Evolutionary conservation across 2,329 filamentous ascomycete species (phyloP).

Genomic region (Pezicula carpinea): DNA sequence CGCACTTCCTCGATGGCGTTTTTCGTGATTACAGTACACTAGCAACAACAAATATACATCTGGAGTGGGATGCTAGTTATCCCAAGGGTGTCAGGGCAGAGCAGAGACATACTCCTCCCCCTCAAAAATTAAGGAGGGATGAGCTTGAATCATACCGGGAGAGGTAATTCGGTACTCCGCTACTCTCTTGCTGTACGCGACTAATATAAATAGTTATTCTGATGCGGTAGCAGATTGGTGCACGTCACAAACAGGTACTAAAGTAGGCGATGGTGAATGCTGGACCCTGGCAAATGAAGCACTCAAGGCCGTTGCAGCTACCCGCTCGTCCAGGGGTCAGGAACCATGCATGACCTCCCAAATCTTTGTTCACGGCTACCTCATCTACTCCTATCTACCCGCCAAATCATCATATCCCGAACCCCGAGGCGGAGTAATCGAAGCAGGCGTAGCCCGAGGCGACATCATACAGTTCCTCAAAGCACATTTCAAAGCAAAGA

Average conservation of each 20-base stretch:
- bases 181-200: neutral
- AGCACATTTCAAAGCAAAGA: slow-evolving; percentile 23
- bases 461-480: slow-evolving; percentile 32
- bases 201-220: slow-evolving; percentile 21
- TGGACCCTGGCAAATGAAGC: slow-evolving; percentile 32
- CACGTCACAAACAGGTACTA: slow-evolving; percentile 22
- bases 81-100: slow-evolving; percentile 25
- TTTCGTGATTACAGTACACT: slow-evolving; percentile 28
- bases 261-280: slow-evolving; percentile 34
- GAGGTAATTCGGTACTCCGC: slow-evolving; percentile 6
- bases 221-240: slow-evolving; percentile 28
- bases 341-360: slow-evolving; percentile 29
- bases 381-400: slow-evolving; percentile 27
- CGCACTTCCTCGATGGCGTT: slow-evolving; percentile 25
- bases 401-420: slow-evolving; percentile 13
- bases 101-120: slow-evolving; percentile 29
- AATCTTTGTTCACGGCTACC: slow-evolving; percentile 27
- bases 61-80: slow-evolving; percentile 31
- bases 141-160: slow-evolving; percentile 18
- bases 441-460: slow-evolving; percentile 26
- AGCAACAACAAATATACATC: slow-evolving; percentile 29
- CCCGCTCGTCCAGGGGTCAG: slow-evolving; percentile 14
- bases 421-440: slow-evolving; percentile 17
- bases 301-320: slow-evolving; percentile 21
- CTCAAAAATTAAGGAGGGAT: slow-evolving; percentile 14